Percentiles rank a stretch among this genome's conserved stretches.
Conservation (phyloP, 2,329 filamentous ascomycete genomes). For the Aspergillus spinulosporus region DNA sequence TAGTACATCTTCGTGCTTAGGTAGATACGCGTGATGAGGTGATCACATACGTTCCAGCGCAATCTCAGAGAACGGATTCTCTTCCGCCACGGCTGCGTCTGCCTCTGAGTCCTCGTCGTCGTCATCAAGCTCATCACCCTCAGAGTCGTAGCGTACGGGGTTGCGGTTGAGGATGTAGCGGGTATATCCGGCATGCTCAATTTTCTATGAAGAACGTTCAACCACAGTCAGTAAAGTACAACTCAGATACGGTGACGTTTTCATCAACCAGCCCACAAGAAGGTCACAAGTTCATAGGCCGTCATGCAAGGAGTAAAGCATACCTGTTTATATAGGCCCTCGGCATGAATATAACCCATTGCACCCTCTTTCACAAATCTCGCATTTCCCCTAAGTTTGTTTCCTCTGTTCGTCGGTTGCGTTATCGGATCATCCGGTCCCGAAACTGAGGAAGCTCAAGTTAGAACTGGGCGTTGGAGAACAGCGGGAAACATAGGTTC, state of each 20-base stretch:
- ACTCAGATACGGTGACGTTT: neutral
- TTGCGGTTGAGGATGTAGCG: slow-evolving; percentile 61
- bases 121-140: slow-evolving; percentile 62
- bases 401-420: slow-evolving; percentile 59
- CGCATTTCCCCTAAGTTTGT: slow-evolving; percentile 62
- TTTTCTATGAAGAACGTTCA: slow-evolving; percentile 45
- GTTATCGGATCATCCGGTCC: slow-evolving; percentile 55
- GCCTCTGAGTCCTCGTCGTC: slow-evolving; percentile 60
- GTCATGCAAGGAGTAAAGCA: neutral
- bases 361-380: slow-evolving; percentile 57
- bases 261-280: neutral
- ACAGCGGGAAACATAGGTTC: slow-evolving; percentile 10
- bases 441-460: slow-evolving; percentile 29
- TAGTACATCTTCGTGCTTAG: neutral
- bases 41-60: slow-evolving; percentile 54
- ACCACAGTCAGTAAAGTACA: neutral
- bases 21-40: neutral
- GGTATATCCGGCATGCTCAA: slow-evolving; percentile 63
- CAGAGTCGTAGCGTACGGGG: slow-evolving; percentile 62
- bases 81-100: slow-evolving; percentile 59
- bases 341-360: slow-evolving; percentile 53
- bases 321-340: slow-evolving; percentile 59
- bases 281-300: neutral
- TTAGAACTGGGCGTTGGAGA: slow-evolving; percentile 1
- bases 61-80: slow-evolving; percentile 62